Evolutionary conservation across 345 rosid species (phyloP).

Genomic region (Dimocarpus longan): DNA sequence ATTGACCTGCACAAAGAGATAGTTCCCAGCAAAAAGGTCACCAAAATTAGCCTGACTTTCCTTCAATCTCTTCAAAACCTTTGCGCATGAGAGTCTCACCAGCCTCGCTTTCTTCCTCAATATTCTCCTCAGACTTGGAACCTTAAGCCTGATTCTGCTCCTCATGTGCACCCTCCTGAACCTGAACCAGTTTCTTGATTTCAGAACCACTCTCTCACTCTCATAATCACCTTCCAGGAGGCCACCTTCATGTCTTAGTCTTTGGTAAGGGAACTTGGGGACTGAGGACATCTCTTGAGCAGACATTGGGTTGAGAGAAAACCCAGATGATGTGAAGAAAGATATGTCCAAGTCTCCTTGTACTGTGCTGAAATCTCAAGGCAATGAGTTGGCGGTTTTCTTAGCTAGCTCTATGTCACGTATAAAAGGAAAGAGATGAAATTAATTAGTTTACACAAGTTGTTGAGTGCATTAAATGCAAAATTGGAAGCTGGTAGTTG

Average conservation of each 20-base stretch:
- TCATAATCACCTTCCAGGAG: conserved; percentile 17
- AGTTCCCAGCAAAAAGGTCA: conserved; percentile 80
- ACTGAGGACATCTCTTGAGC: conserved; percentile 33
- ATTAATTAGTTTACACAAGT: conserved; percentile 24
- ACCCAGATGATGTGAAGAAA: conserved; percentile 13
- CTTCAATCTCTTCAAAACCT: conserved; percentile 59
- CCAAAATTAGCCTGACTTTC: conserved; percentile 64
- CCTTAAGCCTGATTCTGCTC: conserved; percentile 55
- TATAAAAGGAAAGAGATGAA: background rate
- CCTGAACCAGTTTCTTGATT: conserved; percentile 37
- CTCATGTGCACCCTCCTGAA: conserved; percentile 43
- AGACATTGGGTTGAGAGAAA: background rate
- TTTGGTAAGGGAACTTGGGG: conserved; percentile 44
- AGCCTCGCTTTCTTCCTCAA: conserved; percentile 41
- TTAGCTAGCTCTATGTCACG: background rate
- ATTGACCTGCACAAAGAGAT: conserved; percentile 68
- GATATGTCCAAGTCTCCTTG: conserved; percentile 19
- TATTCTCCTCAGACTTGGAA: conserved; percentile 43
- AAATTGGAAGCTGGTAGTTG: background rate
- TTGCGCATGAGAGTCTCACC: conserved; percentile 40
- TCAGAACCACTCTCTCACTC: conserved; percentile 16
- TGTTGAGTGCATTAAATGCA: conserved; percentile 39
- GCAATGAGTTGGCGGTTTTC: conserved; percentile 14
- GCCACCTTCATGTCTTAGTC: conserved; percentile 35
- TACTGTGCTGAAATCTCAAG: background rate